Evolutionary conservation across 192 early-diverging fungal species (phyloP).

Genomic region (Backusella sp.): DNA sequence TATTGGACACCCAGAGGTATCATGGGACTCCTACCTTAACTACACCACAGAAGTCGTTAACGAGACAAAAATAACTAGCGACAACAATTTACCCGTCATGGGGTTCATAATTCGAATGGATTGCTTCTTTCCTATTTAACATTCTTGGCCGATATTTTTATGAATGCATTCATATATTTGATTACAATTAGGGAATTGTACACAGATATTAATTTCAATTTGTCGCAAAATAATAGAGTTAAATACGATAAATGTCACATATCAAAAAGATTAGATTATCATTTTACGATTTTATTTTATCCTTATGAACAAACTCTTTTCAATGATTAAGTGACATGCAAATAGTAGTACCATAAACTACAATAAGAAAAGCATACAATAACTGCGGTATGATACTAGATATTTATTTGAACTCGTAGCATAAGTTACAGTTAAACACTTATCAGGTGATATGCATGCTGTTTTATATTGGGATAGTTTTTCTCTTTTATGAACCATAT

Average conservation of each 20-base stretch:
- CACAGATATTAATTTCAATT: too few relatives aligned
- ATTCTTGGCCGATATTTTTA: background rate
- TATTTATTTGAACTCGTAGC: background rate
- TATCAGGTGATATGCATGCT: background rate
- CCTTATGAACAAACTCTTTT: background rate
- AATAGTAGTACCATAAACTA: background rate
- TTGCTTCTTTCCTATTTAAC: background rate
- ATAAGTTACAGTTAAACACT: background rate
- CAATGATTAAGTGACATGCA: background rate
- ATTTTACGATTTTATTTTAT: background rate
- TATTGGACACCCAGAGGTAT: background rate
- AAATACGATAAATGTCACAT: background rate
- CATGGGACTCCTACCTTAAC: background rate
- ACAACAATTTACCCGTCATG: background rate
- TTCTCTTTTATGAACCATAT: background rate
- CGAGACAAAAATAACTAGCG: background rate
- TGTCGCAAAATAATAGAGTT: background rate
- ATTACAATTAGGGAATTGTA: too few relatives aligned
- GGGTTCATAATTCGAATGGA: background rate
- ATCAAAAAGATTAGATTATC: background rate
- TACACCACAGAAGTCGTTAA: background rate
- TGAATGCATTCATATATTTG: background rate
- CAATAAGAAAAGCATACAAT: background rate
- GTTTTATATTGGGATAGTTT: background rate
- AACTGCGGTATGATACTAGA: background rate